These are phyloP conservation scores for Sporisorium reilianum DNA, from an alignment of 1,284 basidiomycete species.

Conservation along the genomic window DNA sequence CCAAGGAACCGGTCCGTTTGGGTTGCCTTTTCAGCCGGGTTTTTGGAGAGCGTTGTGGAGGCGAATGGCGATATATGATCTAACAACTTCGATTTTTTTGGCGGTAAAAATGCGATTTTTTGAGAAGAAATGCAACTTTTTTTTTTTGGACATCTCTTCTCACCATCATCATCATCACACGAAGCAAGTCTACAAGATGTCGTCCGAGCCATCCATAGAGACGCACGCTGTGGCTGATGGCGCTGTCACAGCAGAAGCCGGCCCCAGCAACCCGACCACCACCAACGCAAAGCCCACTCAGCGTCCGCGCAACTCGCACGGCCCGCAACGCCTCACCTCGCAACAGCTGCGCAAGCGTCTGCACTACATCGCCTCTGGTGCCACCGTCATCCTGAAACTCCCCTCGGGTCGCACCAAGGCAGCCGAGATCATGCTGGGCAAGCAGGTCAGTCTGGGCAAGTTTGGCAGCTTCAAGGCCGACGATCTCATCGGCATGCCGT, in stretches of 20 bases:
- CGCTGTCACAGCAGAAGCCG: conserved; percentile 13
- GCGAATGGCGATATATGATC: conserved; percentile 13
- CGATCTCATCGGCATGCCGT: conserved; percentile 66
- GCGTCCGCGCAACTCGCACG: conserved; percentile 22
- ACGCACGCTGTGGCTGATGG: not conserved
- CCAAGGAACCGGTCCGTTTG: conserved; percentile 10
- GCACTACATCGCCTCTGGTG: conserved; percentile 48
- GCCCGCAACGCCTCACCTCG: conserved; percentile 35
- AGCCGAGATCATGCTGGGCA: conserved; percentile 55
- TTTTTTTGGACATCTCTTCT: not conserved
- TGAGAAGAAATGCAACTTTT: conserved; percentile 7
- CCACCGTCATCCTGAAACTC: conserved; percentile 57
- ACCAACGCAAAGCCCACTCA: conserved; percentile 18
- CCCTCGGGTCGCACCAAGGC: conserved; percentile 63
- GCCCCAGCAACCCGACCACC: conserved; percentile 14
- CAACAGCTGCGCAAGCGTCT: conserved; percentile 46
- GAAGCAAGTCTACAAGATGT: not conserved
- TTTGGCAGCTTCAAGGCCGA: conserved; percentile 67
- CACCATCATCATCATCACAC: conserved; percentile 1
- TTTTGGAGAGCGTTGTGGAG: conserved; percentile 10
- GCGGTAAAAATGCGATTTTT: conserved; percentile 1
- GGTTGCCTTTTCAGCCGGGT: conserved; percentile 15
- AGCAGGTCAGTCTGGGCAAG: conserved; percentile 66
- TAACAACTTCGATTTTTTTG: conserved; percentile 8
- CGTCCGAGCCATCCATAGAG: conserved; percentile 10